These are phyloP conservation scores for Diaporthe sp. DNA, from an alignment of 2,329 filamentous ascomycete genomes.

Conservation along the genomic window DNA sequence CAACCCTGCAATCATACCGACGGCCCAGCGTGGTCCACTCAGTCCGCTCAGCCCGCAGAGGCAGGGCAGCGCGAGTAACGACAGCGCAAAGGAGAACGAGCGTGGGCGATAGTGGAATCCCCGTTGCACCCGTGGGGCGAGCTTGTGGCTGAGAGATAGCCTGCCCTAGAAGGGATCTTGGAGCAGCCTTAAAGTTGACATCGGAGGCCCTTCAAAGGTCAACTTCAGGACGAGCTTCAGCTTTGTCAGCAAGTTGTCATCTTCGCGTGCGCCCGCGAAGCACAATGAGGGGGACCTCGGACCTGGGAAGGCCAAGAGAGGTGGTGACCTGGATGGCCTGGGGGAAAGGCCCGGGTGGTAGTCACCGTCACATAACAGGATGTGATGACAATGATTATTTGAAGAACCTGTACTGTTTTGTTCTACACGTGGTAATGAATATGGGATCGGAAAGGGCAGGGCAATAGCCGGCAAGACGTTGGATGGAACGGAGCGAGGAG, in stretches of 20 bases:
- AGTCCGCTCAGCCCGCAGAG: conserved; percentile 13
- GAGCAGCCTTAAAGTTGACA: background rate
- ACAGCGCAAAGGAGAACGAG: conserved; percentile 1
- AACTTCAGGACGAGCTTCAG: background rate
- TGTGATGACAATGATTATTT: background rate
- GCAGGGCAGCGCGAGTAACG: background rate
- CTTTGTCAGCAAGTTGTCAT: background rate
- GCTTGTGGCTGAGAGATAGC: background rate
- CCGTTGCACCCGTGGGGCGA: background rate
- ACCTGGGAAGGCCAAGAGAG: background rate
- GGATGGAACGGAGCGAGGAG: background rate
- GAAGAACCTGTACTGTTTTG: background rate
- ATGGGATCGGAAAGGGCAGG: background rate
- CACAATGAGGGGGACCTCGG: background rate
- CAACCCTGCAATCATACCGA: conserved; percentile 11
- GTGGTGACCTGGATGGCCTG: background rate
- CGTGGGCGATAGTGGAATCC: conserved; percentile 23
- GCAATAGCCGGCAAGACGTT: background rate
- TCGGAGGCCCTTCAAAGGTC: background rate
- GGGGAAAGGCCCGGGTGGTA: background rate
- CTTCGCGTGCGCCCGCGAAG: background rate
- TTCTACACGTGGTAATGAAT: background rate
- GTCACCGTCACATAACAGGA: background rate
- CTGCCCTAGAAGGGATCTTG: background rate
- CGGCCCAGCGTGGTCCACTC: conserved; percentile 15